Evolutionary conservation across 352 stramenopile species (phyloP).

Genomic region (Nothophytophthora sp.): DNA sequence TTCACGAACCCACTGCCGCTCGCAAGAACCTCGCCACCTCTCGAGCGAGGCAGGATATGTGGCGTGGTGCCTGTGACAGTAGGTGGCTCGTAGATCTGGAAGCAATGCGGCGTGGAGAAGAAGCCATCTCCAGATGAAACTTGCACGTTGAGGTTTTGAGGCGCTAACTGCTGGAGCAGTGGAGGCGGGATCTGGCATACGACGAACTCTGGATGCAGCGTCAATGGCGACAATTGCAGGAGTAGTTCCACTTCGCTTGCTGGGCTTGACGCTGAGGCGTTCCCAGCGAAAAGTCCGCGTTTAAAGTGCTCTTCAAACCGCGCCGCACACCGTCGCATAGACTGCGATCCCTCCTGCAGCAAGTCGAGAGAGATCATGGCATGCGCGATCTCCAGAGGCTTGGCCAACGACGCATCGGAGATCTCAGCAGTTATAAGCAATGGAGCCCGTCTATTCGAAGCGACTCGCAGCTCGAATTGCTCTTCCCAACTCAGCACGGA

Average conservation of each 20-base stretch:
- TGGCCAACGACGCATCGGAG: conserved; percentile 29
- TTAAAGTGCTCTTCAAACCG: conserved; percentile 60
- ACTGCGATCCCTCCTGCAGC: conserved; percentile 39
- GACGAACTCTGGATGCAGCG: conserved; percentile 43
- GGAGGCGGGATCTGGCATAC: conserved; percentile 28
- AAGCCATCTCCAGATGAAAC: conserved; percentile 66
- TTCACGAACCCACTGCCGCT: conserved; percentile 49
- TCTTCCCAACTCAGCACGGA: conserved; percentile 60
- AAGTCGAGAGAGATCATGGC: conserved; percentile 31
- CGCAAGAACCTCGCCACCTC: conserved; percentile 53
- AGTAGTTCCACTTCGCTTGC: conserved; percentile 53
- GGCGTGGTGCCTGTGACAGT: conserved; percentile 40
- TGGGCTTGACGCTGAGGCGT: background rate
- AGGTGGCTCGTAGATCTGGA: conserved; percentile 51
- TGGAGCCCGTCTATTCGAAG: conserved; percentile 16
- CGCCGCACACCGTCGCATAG: conserved; percentile 20
- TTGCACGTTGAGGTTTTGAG: conserved; percentile 51
- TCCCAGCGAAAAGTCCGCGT: conserved; percentile 21
- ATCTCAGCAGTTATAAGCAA: conserved; percentile 56
- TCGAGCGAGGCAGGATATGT: conserved; percentile 53
- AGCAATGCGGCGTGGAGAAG: conserved; percentile 40
- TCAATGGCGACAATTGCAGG: conserved; percentile 61
- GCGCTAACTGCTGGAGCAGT: conserved; percentile 16
- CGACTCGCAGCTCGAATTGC: conserved; percentile 62
- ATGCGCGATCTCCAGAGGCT: conserved; percentile 47